A percentile compares a stretch with the other conserved stretches of the same genome.
Conservation (phyloP, 2,329 filamentous ascomycete genomes). For the Purpureocillium lavendulum region DNA sequence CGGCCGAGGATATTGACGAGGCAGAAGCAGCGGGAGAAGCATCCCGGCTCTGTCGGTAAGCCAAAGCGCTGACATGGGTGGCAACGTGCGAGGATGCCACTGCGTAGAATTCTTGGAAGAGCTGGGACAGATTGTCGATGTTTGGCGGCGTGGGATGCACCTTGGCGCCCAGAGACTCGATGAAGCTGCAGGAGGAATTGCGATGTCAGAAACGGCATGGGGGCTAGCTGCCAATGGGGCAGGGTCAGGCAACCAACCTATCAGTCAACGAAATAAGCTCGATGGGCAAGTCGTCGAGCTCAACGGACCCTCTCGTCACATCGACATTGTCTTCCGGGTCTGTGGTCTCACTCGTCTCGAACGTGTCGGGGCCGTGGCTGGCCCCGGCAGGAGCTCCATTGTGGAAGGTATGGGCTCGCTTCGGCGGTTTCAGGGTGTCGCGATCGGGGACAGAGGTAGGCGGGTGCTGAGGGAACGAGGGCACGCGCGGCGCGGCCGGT, state of each 20-base stretch:
- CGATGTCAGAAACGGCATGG: conserved; percentile 4
- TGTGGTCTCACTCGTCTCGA: conserved; percentile 35
- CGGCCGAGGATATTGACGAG: conserved; percentile 48
- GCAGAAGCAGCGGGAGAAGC: conserved; percentile 44
- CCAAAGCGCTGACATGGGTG: conserved; percentile 77
- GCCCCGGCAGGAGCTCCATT: conserved; percentile 24
- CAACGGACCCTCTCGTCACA: conserved; percentile 48
- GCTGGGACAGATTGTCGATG: conserved; percentile 71
- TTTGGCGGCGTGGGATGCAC: conserved; percentile 76
- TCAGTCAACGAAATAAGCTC: conserved; percentile 87
- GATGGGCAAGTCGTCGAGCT: conserved; percentile 85
- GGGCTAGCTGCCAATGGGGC: not conserved
- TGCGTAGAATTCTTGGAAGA: conserved; percentile 92
- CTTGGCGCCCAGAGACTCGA: conserved; percentile 81
- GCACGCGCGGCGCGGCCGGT: conserved; percentile 18
- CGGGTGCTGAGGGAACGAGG: conserved; percentile 19
- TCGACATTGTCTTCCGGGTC: conserved; percentile 38
- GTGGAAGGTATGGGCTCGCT: conserved; percentile 39
- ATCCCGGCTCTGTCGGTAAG: conserved; percentile 65
- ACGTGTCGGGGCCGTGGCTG: conserved; percentile 33
- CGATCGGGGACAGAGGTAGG: conserved; percentile 15
- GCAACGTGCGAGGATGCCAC: conserved; percentile 73
- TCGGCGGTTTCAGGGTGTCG: conserved; percentile 24
- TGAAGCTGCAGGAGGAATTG: conserved; percentile 53
- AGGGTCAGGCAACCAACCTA: conserved; percentile 44